phyloP scores from a whole-genome alignment of 305 asterid genomes.

The Rubia balearica region DNA sequence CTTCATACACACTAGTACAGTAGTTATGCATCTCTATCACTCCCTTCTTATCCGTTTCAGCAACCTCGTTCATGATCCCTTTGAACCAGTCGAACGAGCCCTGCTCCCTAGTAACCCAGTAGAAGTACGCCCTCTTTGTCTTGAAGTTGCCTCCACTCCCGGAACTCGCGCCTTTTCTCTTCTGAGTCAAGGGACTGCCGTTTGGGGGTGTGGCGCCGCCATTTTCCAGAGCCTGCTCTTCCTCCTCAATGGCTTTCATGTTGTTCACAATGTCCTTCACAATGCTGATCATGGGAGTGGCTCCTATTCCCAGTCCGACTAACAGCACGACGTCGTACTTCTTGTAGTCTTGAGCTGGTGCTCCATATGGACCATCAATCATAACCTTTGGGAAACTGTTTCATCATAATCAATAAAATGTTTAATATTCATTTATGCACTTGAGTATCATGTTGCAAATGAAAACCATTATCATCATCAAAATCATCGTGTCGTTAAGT shows the following conservation, averaged over 20 bases:
- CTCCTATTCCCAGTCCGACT: conserved; percentile 92
- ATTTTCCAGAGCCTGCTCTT: conserved; percentile 21
- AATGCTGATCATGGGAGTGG: conserved; percentile 94
- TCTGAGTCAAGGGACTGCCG: conserved; percentile 3
- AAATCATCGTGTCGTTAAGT: too few species aligned
- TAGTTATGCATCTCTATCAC: conserved; percentile 92
- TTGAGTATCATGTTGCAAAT: too few species aligned
- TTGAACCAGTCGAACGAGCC: conserved; percentile 97
- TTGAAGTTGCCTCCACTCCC: conserved; percentile 29
- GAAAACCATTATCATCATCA: too few species aligned
- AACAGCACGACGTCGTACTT: conserved; percentile 77
- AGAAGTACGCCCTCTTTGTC: conserved; percentile 76
- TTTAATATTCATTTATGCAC: neutral
- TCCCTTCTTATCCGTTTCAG: conserved; percentile 63
- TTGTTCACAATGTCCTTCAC: conserved; percentile 79
- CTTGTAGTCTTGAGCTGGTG: conserved; percentile 94
- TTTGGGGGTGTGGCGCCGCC: conserved; percentile 5
- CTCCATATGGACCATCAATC: conserved; percentile 96
- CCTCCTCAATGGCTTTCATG: conserved; percentile 59
- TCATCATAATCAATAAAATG: neutral
- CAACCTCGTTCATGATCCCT: conserved; percentile 84
- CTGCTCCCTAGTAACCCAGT: conserved; percentile 96
- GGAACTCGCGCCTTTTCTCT: conserved; percentile 6
- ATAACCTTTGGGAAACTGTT: conserved; percentile 80
- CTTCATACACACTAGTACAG: conserved; percentile 85